Percentiles rank a stretch among this genome's conserved stretches.
Conservation (phyloP, 108 stramenopile genomes). For the Pseudonitzschia delicatissima region DNA sequence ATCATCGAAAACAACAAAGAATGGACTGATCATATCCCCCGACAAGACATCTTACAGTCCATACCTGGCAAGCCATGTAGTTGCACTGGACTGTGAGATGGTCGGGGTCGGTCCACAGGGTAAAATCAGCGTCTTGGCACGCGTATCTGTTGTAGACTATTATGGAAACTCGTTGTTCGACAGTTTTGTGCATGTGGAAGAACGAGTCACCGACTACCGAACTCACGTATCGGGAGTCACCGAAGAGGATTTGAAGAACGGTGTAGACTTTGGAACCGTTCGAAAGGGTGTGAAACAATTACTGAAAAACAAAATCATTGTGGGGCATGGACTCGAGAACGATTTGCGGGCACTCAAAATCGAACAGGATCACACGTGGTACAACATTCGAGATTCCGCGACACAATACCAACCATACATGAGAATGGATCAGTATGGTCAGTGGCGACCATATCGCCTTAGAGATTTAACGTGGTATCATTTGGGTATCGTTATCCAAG, state of each 20-base stretch:
- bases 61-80: constrained; percentile 18
- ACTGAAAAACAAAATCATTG: constrained; percentile 73
- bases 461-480: constrained; percentile 27
- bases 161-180: constrained; percentile 57
- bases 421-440: constrained; percentile 49
- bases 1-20: constrained; percentile 16
- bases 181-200: constrained; percentile 51
- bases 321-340: constrained; percentile 93
- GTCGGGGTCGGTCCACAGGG: constrained; percentile 78
- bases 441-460: constrained; percentile 41
- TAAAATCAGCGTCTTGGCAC: constrained; percentile 59
- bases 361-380: constrained; percentile 56
- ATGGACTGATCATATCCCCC: constrained; percentile 5
- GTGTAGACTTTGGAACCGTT: constrained; percentile 63
- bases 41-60: background rate
- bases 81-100: constrained; percentile 92
- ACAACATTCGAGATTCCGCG: constrained; percentile 80
- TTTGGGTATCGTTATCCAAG: constrained; percentile 24
- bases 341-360: constrained; percentile 82
- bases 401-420: constrained; percentile 69
- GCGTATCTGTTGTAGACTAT: constrained; percentile 66
- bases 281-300: constrained; percentile 63
- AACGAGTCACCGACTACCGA: constrained; percentile 82
- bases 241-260: constrained; percentile 32
- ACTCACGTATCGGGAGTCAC: constrained; percentile 50